phyloP scores from a whole-genome alignment of 2,329 filamentous ascomycete genomes.

The Ophiostoma novo-ulmi region DNA sequence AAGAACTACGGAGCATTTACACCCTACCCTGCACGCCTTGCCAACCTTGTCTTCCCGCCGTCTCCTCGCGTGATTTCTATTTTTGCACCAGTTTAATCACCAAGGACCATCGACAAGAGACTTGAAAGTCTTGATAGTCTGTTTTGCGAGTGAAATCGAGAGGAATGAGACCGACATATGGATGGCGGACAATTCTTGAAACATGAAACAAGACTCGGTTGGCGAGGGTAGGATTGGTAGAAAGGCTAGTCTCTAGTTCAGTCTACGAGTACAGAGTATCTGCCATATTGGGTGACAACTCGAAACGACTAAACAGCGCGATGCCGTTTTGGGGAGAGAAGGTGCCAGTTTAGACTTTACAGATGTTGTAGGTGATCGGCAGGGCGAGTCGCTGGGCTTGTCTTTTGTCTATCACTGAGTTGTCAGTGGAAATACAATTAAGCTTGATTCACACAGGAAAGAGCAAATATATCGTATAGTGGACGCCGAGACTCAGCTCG shows the following conservation, averaged over 20 bases:
- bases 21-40: not conserved
- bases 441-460: not conserved
- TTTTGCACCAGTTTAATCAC: constrained; percentile 24
- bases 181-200: constrained; percentile 19
- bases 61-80: constrained; percentile 20
- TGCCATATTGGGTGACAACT: not conserved
- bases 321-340: not conserved
- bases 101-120: constrained; percentile 19
- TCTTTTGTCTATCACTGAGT: not conserved
- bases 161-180: not conserved
- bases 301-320: not conserved
- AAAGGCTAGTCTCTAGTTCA: not conserved
- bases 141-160: not conserved
- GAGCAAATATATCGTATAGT: not conserved
- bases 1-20: constrained; percentile 15
- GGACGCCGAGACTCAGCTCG: not conserved
- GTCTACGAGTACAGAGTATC: not conserved
- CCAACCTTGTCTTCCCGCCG: not conserved
- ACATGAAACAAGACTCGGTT: constrained; percentile 21
- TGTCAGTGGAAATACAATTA: not conserved
- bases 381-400: not conserved
- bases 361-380: not conserved
- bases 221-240: not conserved
- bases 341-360: not conserved
- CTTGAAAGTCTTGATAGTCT: not conserved